Evolutionary conservation across 495 filamentous ascomycete species (phyloP).

Genomic region (Letharia columbiana): DNA sequence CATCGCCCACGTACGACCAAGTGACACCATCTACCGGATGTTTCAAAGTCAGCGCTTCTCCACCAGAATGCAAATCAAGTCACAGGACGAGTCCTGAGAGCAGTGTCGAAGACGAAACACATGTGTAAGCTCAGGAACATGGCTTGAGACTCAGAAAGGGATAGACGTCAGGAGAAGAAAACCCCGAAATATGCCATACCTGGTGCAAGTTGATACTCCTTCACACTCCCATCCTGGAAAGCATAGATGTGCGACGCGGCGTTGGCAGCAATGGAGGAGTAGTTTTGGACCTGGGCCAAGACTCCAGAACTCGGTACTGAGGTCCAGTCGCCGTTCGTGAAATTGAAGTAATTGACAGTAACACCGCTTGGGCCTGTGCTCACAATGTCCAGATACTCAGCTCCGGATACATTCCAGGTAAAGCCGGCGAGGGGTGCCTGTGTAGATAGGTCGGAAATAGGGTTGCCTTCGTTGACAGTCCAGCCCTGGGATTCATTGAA

Average conservation of each 20-base stretch:
- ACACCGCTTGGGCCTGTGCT: neutral
- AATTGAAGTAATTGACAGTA: conserved; percentile 1
- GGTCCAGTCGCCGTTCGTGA: neutral
- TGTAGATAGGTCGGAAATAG: neutral
- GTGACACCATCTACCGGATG: neutral
- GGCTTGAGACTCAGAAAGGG: neutral
- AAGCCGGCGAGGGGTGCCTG: neutral
- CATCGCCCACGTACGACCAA: neutral
- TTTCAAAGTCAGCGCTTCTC: neutral
- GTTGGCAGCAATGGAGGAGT: neutral
- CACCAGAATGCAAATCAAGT: neutral
- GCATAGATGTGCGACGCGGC: neutral
- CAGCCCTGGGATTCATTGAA: neutral
- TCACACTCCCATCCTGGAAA: neutral
- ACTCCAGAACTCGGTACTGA: neutral
- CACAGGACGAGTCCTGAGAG: neutral
- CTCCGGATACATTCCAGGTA: neutral
- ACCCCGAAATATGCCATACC: neutral
- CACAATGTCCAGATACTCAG: neutral
- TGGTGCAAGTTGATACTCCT: neutral
- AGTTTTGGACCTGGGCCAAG: neutral
- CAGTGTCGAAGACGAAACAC: neutral
- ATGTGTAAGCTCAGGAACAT: neutral
- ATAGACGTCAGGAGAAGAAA: neutral
- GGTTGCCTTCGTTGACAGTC: neutral